These are phyloP conservation scores for Coprinellus micaceus DNA, from an alignment of 768 basidiomycete genomes.

Conservation along the genomic window DNA sequence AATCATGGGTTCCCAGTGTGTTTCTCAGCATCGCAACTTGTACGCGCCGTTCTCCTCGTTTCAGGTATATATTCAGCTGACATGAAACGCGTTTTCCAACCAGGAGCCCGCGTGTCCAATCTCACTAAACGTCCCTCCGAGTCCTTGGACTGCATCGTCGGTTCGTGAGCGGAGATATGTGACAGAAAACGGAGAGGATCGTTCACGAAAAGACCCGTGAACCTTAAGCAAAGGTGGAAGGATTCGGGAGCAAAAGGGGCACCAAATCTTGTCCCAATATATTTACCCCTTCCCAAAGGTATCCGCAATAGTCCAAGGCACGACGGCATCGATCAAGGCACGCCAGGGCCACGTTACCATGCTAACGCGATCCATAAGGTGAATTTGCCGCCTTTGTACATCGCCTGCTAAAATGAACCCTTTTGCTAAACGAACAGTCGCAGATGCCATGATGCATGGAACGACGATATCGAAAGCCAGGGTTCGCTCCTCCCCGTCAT, in stretches of 20 bases:
- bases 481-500: not conserved
- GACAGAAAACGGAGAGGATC: too few relatives aligned
- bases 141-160: too few relatives aligned
- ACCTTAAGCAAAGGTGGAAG: not conserved
- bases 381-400: slow-evolving; percentile 11
- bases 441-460: slow-evolving; percentile 2
- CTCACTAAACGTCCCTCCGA: too few relatives aligned
- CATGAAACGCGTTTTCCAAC: too few relatives aligned
- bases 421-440: slow-evolving; percentile 1
- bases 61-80: too few relatives aligned
- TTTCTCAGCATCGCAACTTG: too few relatives aligned
- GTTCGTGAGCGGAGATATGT: too few relatives aligned
- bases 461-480: not conserved
- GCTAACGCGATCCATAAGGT: slow-evolving; percentile 10
- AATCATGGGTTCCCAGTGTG: too few relatives aligned
- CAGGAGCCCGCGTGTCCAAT: too few relatives aligned
- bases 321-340: slow-evolving; percentile 11
- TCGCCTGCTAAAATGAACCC: slow-evolving; percentile 1
- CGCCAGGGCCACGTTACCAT: slow-evolving; percentile 14
- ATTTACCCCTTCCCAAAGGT: slow-evolving; percentile 8
- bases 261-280: slow-evolving; percentile 1
- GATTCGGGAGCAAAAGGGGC: not conserved
- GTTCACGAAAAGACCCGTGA: not conserved
- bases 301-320: slow-evolving; percentile 11
- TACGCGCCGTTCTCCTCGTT: too few relatives aligned